Base-by-base conservation (phyloP, 306 rosid species). In the Vigna angularis region DNA sequence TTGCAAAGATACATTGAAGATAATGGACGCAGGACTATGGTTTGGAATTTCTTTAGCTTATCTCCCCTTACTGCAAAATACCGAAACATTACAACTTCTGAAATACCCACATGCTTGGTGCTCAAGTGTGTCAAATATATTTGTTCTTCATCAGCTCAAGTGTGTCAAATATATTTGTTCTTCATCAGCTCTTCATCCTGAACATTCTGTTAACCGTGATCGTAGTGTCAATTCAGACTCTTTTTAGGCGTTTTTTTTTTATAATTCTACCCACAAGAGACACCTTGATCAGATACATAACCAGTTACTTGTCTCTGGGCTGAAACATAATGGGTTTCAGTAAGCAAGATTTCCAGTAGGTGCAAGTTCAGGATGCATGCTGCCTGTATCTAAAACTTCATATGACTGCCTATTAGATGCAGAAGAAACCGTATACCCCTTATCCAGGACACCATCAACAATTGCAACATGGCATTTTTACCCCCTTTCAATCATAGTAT, bases 291-390 rank as follows among this genome's bases (percentile, higher is more conserved):
- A 20, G 22, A 20, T 20, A 20, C 22, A 20, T 20, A 20, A 20
- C 22, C 22, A 20, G 22, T 20, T 20, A 20, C 22, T 20, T 20
- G 22, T 20, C 22, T 20, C 22, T 20, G 22, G 22, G 22, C 22
- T 20, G 22, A 20, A 20, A 20, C 22, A 20, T 20, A 20, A 20
- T 20, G 22, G 22, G 22, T 20, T 20, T 20, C 22, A 66, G 97
- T 83, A 61, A 88, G 94, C 82, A 94, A 87, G 74, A 85, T 20
- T 83, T 66, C 97, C 97, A 5, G 98, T 89, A 73, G 91, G 78
- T 32, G 86, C 88, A 58, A 92, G 93, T 81, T 94, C 98, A 40
- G 98, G 97, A 85, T 95, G 94, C 98, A 95, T 81, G 86, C 88
- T 89, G 61, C 97, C 96, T 4, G 89, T 90, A 82, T 94, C 98